Conservation (phyloP, 1,139 yeast species). For the Diutina catenulata region DNA sequence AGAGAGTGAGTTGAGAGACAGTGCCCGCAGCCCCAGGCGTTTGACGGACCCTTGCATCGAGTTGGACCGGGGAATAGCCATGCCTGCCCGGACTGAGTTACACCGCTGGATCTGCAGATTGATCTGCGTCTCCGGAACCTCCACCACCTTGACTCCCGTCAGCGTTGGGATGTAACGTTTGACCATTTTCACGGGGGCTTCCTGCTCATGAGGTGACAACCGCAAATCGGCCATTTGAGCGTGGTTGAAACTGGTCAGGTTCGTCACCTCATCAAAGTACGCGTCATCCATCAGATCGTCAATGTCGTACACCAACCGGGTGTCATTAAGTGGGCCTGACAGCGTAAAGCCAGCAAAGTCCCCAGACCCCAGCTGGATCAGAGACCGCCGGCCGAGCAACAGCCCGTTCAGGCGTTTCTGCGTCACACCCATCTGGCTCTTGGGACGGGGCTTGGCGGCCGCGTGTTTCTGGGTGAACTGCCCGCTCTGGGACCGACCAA, state of each 20-base stretch:
- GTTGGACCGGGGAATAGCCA: constrained; percentile 16
- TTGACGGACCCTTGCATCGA: constrained; percentile 8
- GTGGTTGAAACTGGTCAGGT: too few relatives aligned
- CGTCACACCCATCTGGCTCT: too few relatives aligned
- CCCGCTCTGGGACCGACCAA: background rate
- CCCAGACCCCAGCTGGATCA: background rate
- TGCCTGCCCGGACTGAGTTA: constrained; percentile 28
- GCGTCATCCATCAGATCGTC: background rate
- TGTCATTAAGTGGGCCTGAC: background rate
- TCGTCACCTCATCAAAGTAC: too few relatives aligned
- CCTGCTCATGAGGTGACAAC: too few relatives aligned
- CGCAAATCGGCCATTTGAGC: constrained; percentile 1
- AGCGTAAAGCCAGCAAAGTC: background rate
- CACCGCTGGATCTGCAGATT: constrained; percentile 29
- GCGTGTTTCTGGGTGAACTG: too few relatives aligned
- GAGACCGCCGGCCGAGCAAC: constrained; percentile 3
- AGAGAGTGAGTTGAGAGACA: constrained; percentile 2
- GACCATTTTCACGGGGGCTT: constrained; percentile 23
- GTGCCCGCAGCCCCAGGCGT: constrained; percentile 2
- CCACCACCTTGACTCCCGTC: constrained; percentile 34
- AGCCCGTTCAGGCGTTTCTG: constrained; percentile 4
- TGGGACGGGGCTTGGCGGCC: background rate
- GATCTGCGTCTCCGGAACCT: constrained; percentile 30
- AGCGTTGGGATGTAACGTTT: constrained; percentile 38
- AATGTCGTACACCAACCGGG: constrained; percentile 2